Base-by-base conservation (phyloP, 768 basidiomycete species). In the Russula ochroleuca region DNA sequence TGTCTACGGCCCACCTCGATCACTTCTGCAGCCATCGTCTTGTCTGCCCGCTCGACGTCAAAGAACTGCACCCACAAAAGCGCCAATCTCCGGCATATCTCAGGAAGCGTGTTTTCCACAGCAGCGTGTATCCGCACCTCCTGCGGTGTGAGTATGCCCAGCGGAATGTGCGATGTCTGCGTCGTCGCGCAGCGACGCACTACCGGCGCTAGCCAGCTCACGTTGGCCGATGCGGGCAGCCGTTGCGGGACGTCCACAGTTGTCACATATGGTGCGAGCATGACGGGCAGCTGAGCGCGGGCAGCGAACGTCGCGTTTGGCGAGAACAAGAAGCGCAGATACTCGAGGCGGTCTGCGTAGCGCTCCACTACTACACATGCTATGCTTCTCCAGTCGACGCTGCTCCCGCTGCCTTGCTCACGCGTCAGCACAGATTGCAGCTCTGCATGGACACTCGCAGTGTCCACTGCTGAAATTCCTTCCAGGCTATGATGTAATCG, bases 371-470 rank as follows among this genome's bases (percentile, higher is more conserved):
- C 69, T 37, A 76, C 73, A 11, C 74, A 72, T 13, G 75, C 66
- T 40, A 80, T 69, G 3, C 73, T 72, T 31, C 68, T 67, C 81
- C 81, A 82, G 66, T 82, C 79, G 2, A 81, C 60, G 0, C 73
- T 74, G 55, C 75, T 79, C 25, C 50, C 63, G 4, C 37, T 14
- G 11, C 64, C 69, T 2, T 40, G 52, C 19, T 64, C 57, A 10
- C 66, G 61, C 9, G 48, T 56, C 14, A 78, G 66, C 14, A 73
- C 65, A 0, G 70, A 68, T 13, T 70, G 69, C 13, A 81, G 70
- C 23, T 69, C 70, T n/a, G 37, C 40, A 50, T 63, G 63, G 13
- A 77, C 68, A 1, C 63, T 57, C 3, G 60, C 57, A 8, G 70
- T 25, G 55, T 80, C 79, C 65, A 53, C 0, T 59, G 15, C 5